Evolutionary conservation across 148 eudicot genomes (phyloP).

Genomic region (Fagopyrum homotropicum): DNA sequence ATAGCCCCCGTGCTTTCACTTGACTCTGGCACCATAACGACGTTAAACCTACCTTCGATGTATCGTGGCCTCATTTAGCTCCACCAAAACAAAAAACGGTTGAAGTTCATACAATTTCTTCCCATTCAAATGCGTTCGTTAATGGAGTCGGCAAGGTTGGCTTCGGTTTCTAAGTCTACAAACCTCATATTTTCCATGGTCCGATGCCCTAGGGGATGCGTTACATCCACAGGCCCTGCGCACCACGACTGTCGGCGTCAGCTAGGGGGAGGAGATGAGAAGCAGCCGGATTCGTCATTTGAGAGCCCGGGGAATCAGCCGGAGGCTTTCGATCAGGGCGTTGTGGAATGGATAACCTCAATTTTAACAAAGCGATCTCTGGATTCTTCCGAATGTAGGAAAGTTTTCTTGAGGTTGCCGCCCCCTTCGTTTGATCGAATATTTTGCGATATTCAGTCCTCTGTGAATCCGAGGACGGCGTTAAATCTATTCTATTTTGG

Average conservation of each 20-base stretch:
- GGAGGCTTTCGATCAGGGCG: constrained; percentile 26
- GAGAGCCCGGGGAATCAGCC: constrained; percentile 18
- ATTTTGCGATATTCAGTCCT: constrained; percentile 28
- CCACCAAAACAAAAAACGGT: too few relatives aligned
- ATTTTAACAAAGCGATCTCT: constrained; percentile 45
- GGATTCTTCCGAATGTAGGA: constrained; percentile 46
- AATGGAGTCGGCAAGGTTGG: constrained; percentile 41
- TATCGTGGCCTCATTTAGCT: too few relatives aligned
- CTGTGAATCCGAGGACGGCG: constrained; percentile 44
- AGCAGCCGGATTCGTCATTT: constrained; percentile 8
- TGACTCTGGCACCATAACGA: too few relatives aligned
- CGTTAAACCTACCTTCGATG: too few relatives aligned
- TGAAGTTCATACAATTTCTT: too few relatives aligned
- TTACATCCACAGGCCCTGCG: constrained; percentile 11
- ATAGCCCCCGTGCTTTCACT: too few relatives aligned
- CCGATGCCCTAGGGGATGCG: constrained; percentile 21
- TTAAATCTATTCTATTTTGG: constrained; percentile 57
- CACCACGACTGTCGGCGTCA: constrained; percentile 3
- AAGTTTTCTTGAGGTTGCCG: constrained; percentile 43
- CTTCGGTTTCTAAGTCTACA: constrained; percentile 17
- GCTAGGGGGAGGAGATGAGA: neutral
- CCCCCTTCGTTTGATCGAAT: constrained; percentile 58
- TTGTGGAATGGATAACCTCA: constrained; percentile 43
- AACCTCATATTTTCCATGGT: constrained; percentile 22
- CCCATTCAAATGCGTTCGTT: constrained; percentile 18